Conservation (phyloP, 768 basidiomycete species). For the Sporobolomyces roseus region DNA sequence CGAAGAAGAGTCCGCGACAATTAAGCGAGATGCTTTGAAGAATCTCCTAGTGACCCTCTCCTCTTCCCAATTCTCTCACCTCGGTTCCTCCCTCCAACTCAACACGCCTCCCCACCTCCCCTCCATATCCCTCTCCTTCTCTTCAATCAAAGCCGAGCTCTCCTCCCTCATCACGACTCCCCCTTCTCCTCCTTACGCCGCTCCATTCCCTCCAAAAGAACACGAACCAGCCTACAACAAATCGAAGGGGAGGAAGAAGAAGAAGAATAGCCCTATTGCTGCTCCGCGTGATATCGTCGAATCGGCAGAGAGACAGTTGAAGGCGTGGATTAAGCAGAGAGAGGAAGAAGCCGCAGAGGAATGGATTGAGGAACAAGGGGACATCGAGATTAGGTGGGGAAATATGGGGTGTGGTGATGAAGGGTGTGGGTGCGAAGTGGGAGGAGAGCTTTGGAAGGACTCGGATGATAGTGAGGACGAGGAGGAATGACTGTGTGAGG, state of each 20-base stretch:
- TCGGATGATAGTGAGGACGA: not conserved
- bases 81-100: constrained; percentile 12
- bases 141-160: constrained; percentile 6
- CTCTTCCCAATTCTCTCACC: constrained; percentile 23
- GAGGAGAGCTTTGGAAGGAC: no score
- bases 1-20: not conserved
- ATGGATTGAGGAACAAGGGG: not conserved
- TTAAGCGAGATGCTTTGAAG: not conserved
- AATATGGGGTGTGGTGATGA: no score
- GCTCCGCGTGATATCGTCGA: constrained; percentile 6
- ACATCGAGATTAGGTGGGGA: not conserved
- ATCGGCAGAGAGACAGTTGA: not conserved
- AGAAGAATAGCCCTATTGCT: not conserved
- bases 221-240: not conserved
- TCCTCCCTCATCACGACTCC: not conserved
- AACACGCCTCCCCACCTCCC: constrained; percentile 3
- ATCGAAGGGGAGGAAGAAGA: not conserved
- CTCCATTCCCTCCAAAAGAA: not conserved
- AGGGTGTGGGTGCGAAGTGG: no score
- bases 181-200: not conserved
- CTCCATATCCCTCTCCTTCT: not conserved
- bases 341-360: not conserved
- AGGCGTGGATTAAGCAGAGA: not conserved
- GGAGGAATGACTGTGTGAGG: not conserved
- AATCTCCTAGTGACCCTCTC: constrained; percentile 19